phyloP scores from a whole-genome alignment of 768 basidiomycete genomes.

The Rubroboletus satanas region DNA sequence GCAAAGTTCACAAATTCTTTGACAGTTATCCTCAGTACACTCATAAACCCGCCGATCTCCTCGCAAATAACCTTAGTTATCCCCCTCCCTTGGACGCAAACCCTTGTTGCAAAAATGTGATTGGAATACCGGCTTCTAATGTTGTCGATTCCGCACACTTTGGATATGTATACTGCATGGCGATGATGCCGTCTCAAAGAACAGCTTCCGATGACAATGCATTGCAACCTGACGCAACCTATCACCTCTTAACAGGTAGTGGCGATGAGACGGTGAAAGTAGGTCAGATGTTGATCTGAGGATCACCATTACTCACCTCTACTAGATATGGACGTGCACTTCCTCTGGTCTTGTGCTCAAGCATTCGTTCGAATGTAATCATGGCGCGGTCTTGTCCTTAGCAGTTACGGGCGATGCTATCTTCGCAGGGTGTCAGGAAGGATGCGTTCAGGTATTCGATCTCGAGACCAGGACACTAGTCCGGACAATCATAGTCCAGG shows the following conservation, averaged over 20 bases:
- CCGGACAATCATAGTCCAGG: slow-evolving; percentile 81
- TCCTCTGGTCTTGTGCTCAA: slow-evolving; percentile 42
- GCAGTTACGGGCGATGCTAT: slow-evolving; percentile 72
- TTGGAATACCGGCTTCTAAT: slow-evolving; percentile 62
- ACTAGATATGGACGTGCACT: slow-evolving; percentile 66
- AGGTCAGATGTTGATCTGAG: neutral
- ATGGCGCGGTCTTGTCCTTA: slow-evolving; percentile 82
- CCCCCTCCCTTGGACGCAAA: slow-evolving; percentile 34
- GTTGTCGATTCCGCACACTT: slow-evolving; percentile 89
- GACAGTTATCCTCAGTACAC: slow-evolving; percentile 80
- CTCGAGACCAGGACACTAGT: slow-evolving; percentile 85
- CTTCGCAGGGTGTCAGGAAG: slow-evolving; percentile 93
- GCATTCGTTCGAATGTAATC: slow-evolving; percentile 66
- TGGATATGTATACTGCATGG: slow-evolving; percentile 90
- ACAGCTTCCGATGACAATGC: slow-evolving; percentile 35
- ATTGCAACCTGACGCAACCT: slow-evolving; percentile 21
- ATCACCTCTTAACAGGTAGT: slow-evolving; percentile 75
- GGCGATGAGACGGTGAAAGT: slow-evolving; percentile 92
- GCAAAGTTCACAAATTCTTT: slow-evolving; percentile 84
- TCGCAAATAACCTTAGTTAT: slow-evolving; percentile 51
- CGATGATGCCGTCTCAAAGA: slow-evolving; percentile 40
- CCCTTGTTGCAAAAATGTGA: slow-evolving; percentile 14
- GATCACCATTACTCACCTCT: neutral
- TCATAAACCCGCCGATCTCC: slow-evolving; percentile 62
- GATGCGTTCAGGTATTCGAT: slow-evolving; percentile 87